phyloP scores from a whole-genome alignment of 352 stramenopile genomes.

The Globisporangium takayamanum region DNA sequence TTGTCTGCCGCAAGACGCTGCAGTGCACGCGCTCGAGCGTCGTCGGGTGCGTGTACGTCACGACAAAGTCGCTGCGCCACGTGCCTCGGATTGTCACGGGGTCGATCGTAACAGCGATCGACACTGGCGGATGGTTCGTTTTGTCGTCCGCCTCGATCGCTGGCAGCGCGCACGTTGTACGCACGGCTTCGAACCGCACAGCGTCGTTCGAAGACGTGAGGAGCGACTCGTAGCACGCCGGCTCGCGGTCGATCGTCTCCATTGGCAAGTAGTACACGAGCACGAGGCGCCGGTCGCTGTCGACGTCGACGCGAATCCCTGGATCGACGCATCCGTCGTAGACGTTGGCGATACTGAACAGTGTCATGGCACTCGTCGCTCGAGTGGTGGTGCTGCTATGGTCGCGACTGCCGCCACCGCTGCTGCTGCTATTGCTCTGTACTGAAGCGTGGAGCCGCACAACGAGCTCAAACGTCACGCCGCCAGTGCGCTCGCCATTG shows the following conservation, averaged over 20 bases:
- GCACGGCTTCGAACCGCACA: constrained; percentile 14
- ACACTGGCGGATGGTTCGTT: constrained; percentile 44
- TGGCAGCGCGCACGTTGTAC: constrained; percentile 27
- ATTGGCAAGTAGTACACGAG: constrained; percentile 64
- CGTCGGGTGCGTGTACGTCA: constrained; percentile 44
- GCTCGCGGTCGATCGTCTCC: constrained; percentile 20
- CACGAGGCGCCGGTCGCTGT: constrained; percentile 39
- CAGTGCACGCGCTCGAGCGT: constrained; percentile 45
- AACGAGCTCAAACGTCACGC: constrained; percentile 69
- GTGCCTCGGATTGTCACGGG: constrained; percentile 18
- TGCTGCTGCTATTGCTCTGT: background rate
- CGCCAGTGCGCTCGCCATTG: constrained; percentile 4
- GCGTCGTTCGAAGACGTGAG: constrained; percentile 20
- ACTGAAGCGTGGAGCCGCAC: constrained; percentile 28
- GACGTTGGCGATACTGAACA: constrained; percentile 65
- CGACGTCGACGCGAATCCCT: constrained; percentile 65
- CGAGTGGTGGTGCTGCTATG: too few species aligned
- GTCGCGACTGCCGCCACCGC: background rate
- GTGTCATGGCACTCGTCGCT: constrained; percentile 29
- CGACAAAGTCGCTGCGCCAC: constrained; percentile 39
- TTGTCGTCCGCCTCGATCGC: constrained; percentile 10
- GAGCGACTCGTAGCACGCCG: constrained; percentile 48
- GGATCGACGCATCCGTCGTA: constrained; percentile 55
- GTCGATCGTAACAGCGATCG: constrained; percentile 52
- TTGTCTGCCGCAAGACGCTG: constrained; percentile 17